These are phyloP conservation scores for Sphaerulina musiva DNA, from an alignment of 2,329 filamentous ascomycete species.

Conservation along the genomic window DNA sequence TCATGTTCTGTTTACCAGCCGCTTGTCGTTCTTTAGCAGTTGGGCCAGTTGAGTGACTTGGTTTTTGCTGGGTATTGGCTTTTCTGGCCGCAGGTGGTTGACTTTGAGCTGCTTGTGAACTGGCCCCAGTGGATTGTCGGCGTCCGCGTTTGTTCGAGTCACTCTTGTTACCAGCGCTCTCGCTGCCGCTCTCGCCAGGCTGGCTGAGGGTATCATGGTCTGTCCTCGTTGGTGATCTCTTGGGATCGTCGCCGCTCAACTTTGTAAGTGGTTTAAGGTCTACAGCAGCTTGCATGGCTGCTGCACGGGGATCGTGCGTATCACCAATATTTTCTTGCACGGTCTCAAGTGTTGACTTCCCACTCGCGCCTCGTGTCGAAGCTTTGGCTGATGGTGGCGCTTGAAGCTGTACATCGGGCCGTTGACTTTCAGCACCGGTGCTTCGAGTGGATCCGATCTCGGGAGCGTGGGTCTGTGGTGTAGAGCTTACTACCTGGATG, in stretches of 20 bases:
- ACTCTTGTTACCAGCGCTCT: slow-evolving; percentile 55
- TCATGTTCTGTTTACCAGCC: slow-evolving; percentile 87
- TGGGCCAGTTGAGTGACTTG: slow-evolving; percentile 5
- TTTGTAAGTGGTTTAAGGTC: slow-evolving; percentile 30
- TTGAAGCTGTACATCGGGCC: slow-evolving; percentile 36
- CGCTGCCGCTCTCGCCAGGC: slow-evolving; percentile 54
- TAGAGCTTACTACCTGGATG: slow-evolving; percentile 43
- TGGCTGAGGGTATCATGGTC: slow-evolving; percentile 23
- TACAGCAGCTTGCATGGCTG: slow-evolving; percentile 30
- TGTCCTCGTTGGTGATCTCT: slow-evolving; percentile 27
- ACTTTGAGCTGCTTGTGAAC: slow-evolving; percentile 8
- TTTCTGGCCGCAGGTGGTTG: slow-evolving; percentile 47
- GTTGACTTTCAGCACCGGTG: slow-evolving; percentile 20
- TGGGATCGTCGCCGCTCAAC: slow-evolving; percentile 25
- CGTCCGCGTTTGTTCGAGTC: slow-evolving; percentile 34
- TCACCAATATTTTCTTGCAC: slow-evolving; percentile 53
- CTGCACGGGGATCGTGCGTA: slow-evolving; percentile 63
- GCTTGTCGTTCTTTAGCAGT: slow-evolving; percentile 58
- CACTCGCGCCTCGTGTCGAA: slow-evolving; percentile 34
- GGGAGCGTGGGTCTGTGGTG: slow-evolving; percentile 36
- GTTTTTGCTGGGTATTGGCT: slow-evolving; percentile 58
- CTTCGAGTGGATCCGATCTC: slow-evolving; percentile 9
- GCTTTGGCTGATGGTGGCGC: slow-evolving; percentile 35
- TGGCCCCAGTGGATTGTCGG: slow-evolving; percentile 28
- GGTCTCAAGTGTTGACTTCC: slow-evolving; percentile 65